phyloP scores from a whole-genome alignment of 2,329 filamentous ascomycete genomes.

The Lecanicillium sp. region DNA sequence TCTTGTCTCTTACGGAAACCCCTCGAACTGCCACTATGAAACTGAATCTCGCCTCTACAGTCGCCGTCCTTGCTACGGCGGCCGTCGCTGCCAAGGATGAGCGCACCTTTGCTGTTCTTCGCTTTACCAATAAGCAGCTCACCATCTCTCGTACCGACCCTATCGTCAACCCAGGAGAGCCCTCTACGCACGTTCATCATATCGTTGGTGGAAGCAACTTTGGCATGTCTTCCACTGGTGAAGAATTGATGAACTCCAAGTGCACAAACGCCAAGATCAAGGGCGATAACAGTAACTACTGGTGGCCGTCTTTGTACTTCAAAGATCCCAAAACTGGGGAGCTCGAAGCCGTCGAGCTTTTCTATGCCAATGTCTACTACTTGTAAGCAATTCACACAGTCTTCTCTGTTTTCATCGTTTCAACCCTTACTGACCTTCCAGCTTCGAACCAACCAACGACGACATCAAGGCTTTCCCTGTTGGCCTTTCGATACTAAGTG shows the following conservation, averaged over 20 bases:
- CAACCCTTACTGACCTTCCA: constrained; percentile 6
- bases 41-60: constrained; percentile 18
- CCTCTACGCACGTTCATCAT: constrained; percentile 58
- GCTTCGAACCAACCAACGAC: constrained; percentile 56
- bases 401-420: constrained; percentile 4
- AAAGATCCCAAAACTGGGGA: constrained; percentile 51
- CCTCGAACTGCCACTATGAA: constrained; percentile 23
- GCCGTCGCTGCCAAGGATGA: constrained; percentile 32
- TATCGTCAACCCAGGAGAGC: constrained; percentile 52
- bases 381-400: constrained; percentile 36
- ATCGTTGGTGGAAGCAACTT: constrained; percentile 66
- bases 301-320: constrained; percentile 67
- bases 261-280: constrained; percentile 65
- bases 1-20: background rate
- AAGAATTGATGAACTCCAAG: constrained; percentile 48
- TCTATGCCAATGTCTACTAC: constrained; percentile 73
- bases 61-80: constrained; percentile 30
- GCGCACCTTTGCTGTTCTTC: constrained; percentile 59
- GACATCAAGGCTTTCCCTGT: constrained; percentile 61
- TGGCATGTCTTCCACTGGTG: constrained; percentile 50
- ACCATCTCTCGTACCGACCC: constrained; percentile 59
- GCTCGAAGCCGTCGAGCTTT: constrained; percentile 58
- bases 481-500: constrained; percentile 63
- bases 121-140: constrained; percentile 58
- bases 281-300: constrained; percentile 67